A percentile compares a stretch with the other conserved stretches of the same genome.
phyloP scores from a whole-genome alignment of 176 grass and related monocot species.

The Oryza australiensis region DNA sequence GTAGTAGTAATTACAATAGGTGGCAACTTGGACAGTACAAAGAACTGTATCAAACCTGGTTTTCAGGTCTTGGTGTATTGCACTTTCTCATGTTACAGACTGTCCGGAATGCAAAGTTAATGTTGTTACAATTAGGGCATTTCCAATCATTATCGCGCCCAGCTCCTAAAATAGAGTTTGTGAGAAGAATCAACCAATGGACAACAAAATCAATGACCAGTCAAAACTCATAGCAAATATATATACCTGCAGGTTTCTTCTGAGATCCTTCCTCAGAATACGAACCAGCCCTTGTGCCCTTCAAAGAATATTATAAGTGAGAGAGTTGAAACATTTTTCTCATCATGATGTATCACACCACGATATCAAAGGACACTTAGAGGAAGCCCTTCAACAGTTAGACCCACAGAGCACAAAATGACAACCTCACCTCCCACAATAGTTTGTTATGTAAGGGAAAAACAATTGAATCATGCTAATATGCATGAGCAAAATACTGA shows the following conservation, averaged over 20 bases:
- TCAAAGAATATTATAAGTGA: constrained; percentile 27
- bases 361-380: constrained; percentile 15
- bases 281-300: constrained; percentile 62
- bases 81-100: constrained; percentile 95
- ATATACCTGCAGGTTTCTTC: constrained; percentile 76
- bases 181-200: not conserved
- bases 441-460: not conserved
- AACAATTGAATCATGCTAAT: constrained; percentile 3
- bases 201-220: not conserved
- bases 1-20: not conserved
- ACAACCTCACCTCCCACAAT: not conserved
- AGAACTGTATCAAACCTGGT: constrained; percentile 47
- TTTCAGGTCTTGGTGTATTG: constrained; percentile 82
- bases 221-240: not conserved
- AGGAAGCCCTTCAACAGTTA: not conserved
- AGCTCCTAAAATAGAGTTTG: constrained; percentile 51
- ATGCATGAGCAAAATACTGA: not conserved
- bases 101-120: constrained; percentile 80
- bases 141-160: constrained; percentile 88
- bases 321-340: not conserved
- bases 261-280: constrained; percentile 82
- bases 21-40: not conserved
- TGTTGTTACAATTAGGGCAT: constrained; percentile 81
- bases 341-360: not conserved
- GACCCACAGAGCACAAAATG: not conserved